These are phyloP conservation scores for Leptographium wingfieldii DNA, from an alignment of 2,329 filamentous ascomycete genomes.

Conservation along the genomic window DNA sequence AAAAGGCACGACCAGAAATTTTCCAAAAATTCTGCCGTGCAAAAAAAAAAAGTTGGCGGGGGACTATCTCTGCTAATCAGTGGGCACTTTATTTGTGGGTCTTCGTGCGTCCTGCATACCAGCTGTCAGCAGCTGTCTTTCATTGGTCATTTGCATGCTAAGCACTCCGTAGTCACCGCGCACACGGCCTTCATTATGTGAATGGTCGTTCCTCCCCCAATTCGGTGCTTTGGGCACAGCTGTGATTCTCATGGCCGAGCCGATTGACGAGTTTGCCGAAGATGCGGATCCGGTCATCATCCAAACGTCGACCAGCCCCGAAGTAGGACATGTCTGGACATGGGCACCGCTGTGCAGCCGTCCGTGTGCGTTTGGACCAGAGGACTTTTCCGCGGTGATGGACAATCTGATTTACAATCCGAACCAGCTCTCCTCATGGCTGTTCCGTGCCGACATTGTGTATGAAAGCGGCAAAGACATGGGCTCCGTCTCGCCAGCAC, in stretches of 20 bases:
- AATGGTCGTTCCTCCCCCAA: not conserved
- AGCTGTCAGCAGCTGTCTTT: not conserved
- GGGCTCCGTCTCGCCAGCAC: not conserved
- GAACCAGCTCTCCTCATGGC: constrained; percentile 64
- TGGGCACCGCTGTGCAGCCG: constrained; percentile 46
- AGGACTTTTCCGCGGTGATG: constrained; percentile 55
- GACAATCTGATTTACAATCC: constrained; percentile 65
- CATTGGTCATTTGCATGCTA: not conserved
- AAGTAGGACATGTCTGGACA: not conserved
- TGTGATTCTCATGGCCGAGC: not conserved
- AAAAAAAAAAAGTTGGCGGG: constrained; percentile 4
- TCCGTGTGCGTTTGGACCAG: constrained; percentile 48
- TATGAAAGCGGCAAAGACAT: not conserved
- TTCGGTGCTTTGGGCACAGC: not conserved
- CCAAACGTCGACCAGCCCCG: not conserved
- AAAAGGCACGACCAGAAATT: not conserved
- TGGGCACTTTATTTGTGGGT: not conserved
- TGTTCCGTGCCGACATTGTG: constrained; percentile 67
- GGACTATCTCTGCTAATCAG: not conserved
- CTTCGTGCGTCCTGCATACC: not conserved
- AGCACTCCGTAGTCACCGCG: too few species aligned
- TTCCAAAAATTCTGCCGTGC: constrained; percentile 4
- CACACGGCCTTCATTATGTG: too few species aligned
- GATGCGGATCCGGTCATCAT: constrained; percentile 8
- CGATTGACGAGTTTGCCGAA: not conserved